Evolutionary conservation across 2,329 filamentous ascomycete genomes (phyloP).

Genomic region (Rugonectria rugulosa): DNA sequence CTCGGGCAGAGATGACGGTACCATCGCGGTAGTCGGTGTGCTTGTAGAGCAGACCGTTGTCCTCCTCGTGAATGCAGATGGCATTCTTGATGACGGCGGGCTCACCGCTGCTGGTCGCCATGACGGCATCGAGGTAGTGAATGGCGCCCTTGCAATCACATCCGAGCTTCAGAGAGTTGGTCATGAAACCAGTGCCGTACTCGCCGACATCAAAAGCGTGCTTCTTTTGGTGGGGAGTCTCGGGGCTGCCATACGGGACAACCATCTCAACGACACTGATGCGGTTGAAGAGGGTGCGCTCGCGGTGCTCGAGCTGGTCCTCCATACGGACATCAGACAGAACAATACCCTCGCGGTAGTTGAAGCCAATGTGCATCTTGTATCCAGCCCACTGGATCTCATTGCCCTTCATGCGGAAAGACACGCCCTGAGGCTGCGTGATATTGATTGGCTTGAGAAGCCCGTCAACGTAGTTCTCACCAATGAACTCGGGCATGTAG

Average conservation of each 20-base stretch:
- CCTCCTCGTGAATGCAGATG: conserved; percentile 80
- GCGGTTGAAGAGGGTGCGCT: conserved; percentile 71
- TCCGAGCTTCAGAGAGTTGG: conserved; percentile 78
- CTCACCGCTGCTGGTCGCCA: conserved; percentile 82
- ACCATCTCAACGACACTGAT: conserved; percentile 76
- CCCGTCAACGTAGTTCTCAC: conserved; percentile 45
- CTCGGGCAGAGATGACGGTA: conserved; percentile 63
- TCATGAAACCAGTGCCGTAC: conserved; percentile 85
- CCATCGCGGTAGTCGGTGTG: conserved; percentile 69
- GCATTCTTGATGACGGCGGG: conserved; percentile 88
- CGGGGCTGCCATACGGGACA: conserved; percentile 78
- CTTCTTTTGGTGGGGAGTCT: conserved; percentile 81
- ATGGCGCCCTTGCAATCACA: conserved; percentile 92
- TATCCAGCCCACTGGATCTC: conserved; percentile 69
- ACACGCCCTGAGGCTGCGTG: conserved; percentile 50
- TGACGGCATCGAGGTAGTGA: conserved; percentile 88
- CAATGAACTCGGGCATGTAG: conserved; percentile 47
- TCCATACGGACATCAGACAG: conserved; percentile 75
- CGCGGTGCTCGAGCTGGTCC: conserved; percentile 49
- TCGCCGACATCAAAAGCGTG: conserved; percentile 84
- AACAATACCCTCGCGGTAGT: conserved; percentile 73
- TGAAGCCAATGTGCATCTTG: conserved; percentile 76
- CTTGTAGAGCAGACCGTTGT: conserved; percentile 69
- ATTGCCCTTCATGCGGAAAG: conserved; percentile 56
- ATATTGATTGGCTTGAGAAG: conserved; percentile 49